Conservation (phyloP, 768 basidiomycete genomes). For the Calvatia gigantea region DNA sequence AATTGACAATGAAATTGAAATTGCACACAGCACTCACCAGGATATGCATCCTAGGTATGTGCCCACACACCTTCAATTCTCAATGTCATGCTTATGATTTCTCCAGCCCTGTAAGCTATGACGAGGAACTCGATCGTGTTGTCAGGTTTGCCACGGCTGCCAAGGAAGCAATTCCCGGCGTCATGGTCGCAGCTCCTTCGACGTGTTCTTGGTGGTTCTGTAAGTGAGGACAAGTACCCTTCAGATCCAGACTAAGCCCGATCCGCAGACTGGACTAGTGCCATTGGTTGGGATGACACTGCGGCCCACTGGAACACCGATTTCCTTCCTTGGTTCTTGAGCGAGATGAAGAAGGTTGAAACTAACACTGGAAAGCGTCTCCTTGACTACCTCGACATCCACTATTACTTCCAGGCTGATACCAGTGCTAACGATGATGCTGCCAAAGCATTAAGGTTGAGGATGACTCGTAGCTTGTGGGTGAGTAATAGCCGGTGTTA, state of each 20-base stretch:
- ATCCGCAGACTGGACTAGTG: slow-evolving; percentile 47
- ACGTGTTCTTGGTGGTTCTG: slow-evolving; percentile 45
- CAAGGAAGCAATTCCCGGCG: slow-evolving; percentile 41
- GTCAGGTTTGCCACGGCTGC: slow-evolving; percentile 36
- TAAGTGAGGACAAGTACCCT: slow-evolving; percentile 19
- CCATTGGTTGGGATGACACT: slow-evolving; percentile 43
- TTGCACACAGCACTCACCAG: slow-evolving; percentile 48
- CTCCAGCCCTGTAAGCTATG: slow-evolving; percentile 40
- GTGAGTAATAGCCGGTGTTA: slow-evolving; percentile 20
- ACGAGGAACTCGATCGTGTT: slow-evolving; percentile 48
- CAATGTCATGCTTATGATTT: not conserved
- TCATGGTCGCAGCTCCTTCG: slow-evolving; percentile 44
- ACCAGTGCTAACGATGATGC: slow-evolving; percentile 50
- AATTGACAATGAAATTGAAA: slow-evolving; percentile 58
- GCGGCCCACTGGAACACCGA: slow-evolving; percentile 49
- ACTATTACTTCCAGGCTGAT: slow-evolving; percentile 52
- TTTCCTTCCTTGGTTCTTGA: slow-evolving; percentile 55
- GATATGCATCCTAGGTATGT: slow-evolving; percentile 52
- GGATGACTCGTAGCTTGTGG: slow-evolving; percentile 51
- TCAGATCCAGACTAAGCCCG: not conserved
- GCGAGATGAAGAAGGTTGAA: slow-evolving; percentile 40
- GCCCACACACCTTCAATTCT: not conserved
- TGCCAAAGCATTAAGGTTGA: slow-evolving; percentile 46
- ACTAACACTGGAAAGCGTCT: slow-evolving; percentile 34
- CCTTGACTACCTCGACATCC: slow-evolving; percentile 54